Percentiles rank a stretch among this genome's conserved stretches.
Conservation (phyloP, 2,329 filamentous ascomycete species). For the Lizonia empirigonia region DNA sequence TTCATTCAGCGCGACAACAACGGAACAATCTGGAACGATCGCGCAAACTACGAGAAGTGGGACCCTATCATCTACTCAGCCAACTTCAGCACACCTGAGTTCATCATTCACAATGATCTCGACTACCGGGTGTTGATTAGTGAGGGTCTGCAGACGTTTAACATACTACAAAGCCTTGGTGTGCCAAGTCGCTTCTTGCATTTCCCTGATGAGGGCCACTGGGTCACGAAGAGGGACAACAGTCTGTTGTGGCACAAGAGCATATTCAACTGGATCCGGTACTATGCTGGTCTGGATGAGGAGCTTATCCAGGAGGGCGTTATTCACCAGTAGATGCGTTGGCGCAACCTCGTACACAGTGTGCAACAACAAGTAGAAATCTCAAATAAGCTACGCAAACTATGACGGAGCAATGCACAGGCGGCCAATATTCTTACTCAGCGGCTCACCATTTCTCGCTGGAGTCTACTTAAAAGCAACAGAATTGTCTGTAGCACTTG, state of each 20-base stretch:
- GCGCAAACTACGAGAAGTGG: conserved; percentile 61
- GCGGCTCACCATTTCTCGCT: no score
- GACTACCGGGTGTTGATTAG: conserved; percentile 88
- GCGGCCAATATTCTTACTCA: no score
- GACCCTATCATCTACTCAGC: conserved; percentile 62
- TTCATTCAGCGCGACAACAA: conserved; percentile 56
- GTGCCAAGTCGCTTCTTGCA: conserved; percentile 78
- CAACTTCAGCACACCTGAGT: conserved; percentile 83
- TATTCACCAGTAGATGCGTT: conserved; percentile 35
- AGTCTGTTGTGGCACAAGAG: conserved; percentile 80
- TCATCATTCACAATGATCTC: conserved; percentile 85
- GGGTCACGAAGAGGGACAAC: conserved; percentile 91
- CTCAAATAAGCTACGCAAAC: no score
- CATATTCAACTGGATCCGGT: conserved; percentile 47
- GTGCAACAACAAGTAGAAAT: no score
- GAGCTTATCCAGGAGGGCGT: conserved; percentile 40
- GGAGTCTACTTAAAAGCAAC: no score
- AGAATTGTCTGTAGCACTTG: no score
- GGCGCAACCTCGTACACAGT: no score
- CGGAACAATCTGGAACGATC: conserved; percentile 46
- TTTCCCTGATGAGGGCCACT: conserved; percentile 79
- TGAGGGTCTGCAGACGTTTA: conserved; percentile 84
- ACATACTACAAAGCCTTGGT: conserved; percentile 76
- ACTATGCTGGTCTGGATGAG: conserved; percentile 39
- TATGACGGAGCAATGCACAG: no score